Evolutionary conservation across 2,329 filamentous ascomycete species (phyloP).

Genomic region (Pleoardoris graminearum): DNA sequence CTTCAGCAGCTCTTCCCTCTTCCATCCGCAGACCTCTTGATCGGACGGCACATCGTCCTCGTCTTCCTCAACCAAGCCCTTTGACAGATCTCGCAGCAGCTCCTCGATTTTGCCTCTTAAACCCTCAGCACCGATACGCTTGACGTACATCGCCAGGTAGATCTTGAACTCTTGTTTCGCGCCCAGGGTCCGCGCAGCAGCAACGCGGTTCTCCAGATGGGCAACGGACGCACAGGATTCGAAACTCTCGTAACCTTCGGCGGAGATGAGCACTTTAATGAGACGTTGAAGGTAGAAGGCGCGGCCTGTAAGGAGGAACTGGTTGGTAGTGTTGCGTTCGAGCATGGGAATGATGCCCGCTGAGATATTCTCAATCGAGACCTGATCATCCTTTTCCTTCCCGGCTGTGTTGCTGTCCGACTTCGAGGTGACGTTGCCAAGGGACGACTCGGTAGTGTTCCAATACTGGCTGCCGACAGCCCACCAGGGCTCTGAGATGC

Average conservation of each 20-base stretch:
- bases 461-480: constrained; percentile 97
- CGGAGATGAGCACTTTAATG: constrained; percentile 83
- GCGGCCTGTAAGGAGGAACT: constrained; percentile 86
- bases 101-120: constrained; percentile 89
- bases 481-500: constrained; percentile 97
- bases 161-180: constrained; percentile 90
- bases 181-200: constrained; percentile 80
- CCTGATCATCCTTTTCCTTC: constrained; percentile 51
- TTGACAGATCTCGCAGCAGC: constrained; percentile 78
- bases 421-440: constrained; percentile 72
- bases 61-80: constrained; percentile 64
- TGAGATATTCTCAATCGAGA: constrained; percentile 67
- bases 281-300: constrained; percentile 90
- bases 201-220: constrained; percentile 92
- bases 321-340: constrained; percentile 91
- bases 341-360: constrained; percentile 91
- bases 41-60: constrained; percentile 58
- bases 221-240: constrained; percentile 91
- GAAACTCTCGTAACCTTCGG: constrained; percentile 89
- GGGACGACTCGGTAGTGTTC: constrained; percentile 93
- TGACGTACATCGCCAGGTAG: constrained; percentile 98
- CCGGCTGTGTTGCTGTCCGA: constrained; percentile 46
- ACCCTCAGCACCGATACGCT: constrained; percentile 89
- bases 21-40: constrained; percentile 86
- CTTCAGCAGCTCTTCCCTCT: constrained; percentile 81